These are phyloP conservation scores for Gracilaria domingensis DNA, from an alignment of 23 red algal genomes.

Conservation along the genomic window DNA sequence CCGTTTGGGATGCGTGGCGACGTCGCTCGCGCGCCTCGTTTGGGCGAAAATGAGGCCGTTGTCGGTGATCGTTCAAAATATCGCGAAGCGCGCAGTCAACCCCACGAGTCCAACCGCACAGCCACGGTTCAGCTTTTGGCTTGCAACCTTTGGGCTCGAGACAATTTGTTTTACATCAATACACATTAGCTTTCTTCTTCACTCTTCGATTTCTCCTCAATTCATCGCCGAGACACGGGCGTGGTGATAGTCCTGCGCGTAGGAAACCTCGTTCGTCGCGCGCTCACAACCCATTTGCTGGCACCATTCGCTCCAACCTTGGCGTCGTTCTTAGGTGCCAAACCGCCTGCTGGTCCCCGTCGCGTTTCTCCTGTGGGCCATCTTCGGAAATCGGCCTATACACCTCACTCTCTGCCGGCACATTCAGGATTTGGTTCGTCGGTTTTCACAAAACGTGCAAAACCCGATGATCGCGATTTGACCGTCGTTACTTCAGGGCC, in stretches of 20 bases:
- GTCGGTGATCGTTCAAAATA: not conserved
- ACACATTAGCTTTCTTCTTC: too few relatives aligned
- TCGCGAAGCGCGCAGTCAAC: not conserved
- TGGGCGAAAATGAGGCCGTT: not conserved
- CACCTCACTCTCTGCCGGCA: slow-evolving; percentile 60
- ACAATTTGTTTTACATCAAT: not conserved
- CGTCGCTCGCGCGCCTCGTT: not conserved
- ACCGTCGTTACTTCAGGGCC: slow-evolving; percentile 22
- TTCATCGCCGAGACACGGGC: not conserved
- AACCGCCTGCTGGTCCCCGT: slow-evolving; percentile 41
- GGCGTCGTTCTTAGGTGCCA: slow-evolving; percentile 54
- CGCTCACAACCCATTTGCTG: slow-evolving; percentile 6
- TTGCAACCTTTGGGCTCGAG: not conserved
- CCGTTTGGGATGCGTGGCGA: not conserved
- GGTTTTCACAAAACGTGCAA: slow-evolving; percentile 50
- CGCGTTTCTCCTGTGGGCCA: slow-evolving; percentile 50
- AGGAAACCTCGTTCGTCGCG: too few relatives aligned
- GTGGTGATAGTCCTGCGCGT: not conserved
- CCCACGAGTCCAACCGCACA: too few relatives aligned
- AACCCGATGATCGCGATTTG: slow-evolving; percentile 49
- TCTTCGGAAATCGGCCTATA: slow-evolving; percentile 42
- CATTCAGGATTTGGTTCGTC: slow-evolving; percentile 23
- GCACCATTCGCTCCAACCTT: slow-evolving; percentile 34
- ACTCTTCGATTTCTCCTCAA: too few relatives aligned
- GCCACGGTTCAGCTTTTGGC: too few relatives aligned